Evolutionary conservation across 352 stramenopile species (phyloP).

Genomic region (Phytophthora cajani): DNA sequence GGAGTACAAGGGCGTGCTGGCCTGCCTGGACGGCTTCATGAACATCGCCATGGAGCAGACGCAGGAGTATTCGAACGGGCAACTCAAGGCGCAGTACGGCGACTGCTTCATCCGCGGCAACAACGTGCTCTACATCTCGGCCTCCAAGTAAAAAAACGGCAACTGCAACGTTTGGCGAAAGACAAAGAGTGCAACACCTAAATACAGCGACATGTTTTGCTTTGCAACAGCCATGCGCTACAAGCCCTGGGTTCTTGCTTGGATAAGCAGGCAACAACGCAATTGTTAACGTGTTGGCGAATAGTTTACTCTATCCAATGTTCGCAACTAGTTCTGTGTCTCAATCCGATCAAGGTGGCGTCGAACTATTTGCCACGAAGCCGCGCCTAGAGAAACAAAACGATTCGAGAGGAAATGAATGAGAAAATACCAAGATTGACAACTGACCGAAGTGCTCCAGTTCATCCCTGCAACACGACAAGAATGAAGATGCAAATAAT

Average conservation of each 20-base stretch:
- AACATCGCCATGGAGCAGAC: conserved; percentile 99
- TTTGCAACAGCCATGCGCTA: not conserved
- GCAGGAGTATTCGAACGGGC: conserved; percentile 99
- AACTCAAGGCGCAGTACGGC: conserved; percentile 99
- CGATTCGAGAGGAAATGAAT: not conserved
- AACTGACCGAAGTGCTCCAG: no score
- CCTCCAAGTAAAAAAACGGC: conserved; percentile 68
- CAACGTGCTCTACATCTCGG: conserved; percentile 94
- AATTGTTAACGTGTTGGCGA: no score
- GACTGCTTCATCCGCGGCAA: conserved; percentile 99
- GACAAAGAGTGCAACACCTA: not conserved
- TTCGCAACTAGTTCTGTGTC: no score
- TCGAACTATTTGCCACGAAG: no score
- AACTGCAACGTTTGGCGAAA: not conserved
- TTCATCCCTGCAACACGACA: no score
- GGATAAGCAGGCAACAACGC: no score
- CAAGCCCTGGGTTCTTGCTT: no score
- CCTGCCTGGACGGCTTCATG: conserved; percentile 99
- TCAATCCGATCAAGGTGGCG: no score
- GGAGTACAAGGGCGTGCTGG: conserved; percentile 98
- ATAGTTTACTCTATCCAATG: no score
- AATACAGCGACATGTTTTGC: conserved; percentile 1
- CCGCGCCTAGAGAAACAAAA: no score
- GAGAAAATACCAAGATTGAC: no score
- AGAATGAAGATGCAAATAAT: no score